Evolutionary conservation across 129 eudicot species (phyloP).

Genomic region (Flaveria trinervia): DNA sequence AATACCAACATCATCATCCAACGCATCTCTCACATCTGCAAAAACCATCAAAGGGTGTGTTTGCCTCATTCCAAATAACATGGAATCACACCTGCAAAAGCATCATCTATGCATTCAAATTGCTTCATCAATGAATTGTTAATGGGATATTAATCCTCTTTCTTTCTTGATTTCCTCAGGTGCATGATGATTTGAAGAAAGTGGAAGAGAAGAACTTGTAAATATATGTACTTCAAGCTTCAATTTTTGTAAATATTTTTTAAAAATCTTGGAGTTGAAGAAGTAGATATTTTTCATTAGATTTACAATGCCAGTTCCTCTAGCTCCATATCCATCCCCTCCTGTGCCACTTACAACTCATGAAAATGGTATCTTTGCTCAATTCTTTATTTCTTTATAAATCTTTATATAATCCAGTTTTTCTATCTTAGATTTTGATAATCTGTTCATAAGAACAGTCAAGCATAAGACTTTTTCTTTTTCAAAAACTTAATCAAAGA

Average conservation of each 20-base stretch:
- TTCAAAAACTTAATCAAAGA: slow-evolving; percentile 9
- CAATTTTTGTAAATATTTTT: slow-evolving; percentile 36
- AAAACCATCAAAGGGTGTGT: slow-evolving; percentile 49
- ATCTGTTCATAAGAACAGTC: neutral
- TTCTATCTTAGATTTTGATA: neutral
- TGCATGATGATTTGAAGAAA: slow-evolving; percentile 25
- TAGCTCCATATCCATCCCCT: slow-evolving; percentile 85
- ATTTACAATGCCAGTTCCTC: slow-evolving; percentile 76
- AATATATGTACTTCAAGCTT: slow-evolving; percentile 16
- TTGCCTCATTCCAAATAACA: slow-evolving; percentile 43
- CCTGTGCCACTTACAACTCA: slow-evolving; percentile 59
- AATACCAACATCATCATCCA: slow-evolving; percentile 32
- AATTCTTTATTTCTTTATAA: neutral
- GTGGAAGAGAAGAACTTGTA: slow-evolving; percentile 23
- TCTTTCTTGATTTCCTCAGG: slow-evolving; percentile 34
- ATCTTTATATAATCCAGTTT: neutral
- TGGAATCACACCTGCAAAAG: slow-evolving; percentile 34
- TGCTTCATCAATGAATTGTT: slow-evolving; percentile 27
- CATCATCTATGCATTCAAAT: slow-evolving; percentile 28
- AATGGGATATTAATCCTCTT: slow-evolving; percentile 14
- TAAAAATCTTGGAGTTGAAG: slow-evolving; percentile 38
- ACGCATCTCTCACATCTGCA: slow-evolving; percentile 41
- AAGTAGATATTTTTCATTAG: slow-evolving; percentile 20
- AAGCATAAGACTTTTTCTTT: too few relatives aligned
- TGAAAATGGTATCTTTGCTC: slow-evolving; percentile 56